Conservation (phyloP, 2,329 filamentous ascomycete species). For the Fusarium siculi region DNA sequence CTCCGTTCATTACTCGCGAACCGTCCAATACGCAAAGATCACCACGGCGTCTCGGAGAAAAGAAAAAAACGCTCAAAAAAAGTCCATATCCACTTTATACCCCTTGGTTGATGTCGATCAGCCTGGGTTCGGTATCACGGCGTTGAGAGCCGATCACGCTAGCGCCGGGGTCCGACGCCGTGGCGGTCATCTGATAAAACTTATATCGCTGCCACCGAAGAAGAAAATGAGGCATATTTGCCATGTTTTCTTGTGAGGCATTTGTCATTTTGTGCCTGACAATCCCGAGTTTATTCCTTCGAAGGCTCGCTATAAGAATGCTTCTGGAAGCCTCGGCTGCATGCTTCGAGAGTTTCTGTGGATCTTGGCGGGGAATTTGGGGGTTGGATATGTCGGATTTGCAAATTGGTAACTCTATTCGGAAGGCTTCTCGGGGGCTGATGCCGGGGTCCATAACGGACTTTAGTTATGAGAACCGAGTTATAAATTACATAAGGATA, state of each 20-base stretch:
- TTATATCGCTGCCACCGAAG: background rate
- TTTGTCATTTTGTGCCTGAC: background rate
- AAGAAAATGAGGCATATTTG: background rate
- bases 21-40: background rate
- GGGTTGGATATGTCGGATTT: background rate
- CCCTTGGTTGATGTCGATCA: conserved; percentile 9
- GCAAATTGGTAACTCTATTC: background rate
- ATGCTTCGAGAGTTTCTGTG: background rate
- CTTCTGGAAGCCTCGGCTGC: conserved; percentile 7
- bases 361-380: background rate
- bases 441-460: background rate
- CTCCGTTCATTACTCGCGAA: background rate
- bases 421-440: background rate
- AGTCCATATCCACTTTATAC: background rate
- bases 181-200: background rate
- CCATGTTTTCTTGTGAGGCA: background rate
- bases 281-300: background rate
- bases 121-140: conserved; percentile 30
- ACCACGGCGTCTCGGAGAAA: background rate
- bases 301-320: background rate
- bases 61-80: background rate
- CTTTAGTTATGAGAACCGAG: background rate
- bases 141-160: conserved; percentile 20
- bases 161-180: conserved; percentile 1
- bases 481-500: background rate